Base-by-base conservation (phyloP, 148 eudicot species). In the Spergularia marina region DNA sequence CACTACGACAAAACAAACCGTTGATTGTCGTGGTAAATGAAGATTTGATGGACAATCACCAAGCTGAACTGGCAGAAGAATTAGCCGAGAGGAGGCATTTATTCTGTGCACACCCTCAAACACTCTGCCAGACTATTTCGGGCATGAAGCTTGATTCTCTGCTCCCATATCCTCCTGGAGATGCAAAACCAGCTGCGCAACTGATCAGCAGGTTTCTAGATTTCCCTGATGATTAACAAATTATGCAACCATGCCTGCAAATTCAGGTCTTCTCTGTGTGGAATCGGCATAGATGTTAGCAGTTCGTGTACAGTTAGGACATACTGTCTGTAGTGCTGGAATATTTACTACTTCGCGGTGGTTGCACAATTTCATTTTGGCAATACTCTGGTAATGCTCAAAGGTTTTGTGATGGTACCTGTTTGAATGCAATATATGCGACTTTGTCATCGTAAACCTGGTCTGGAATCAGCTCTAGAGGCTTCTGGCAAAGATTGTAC, bases 1-100 rank as follows among this genome's bases (percentile, higher is more conserved):
- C 97, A n/a, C 72, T 94, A 65, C 74, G 83, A 63, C 74, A 84
- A 73, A 69, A 72, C 9, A 91, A 90, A 74, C 98, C 97, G 6
- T 72, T 94, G 72, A 87, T 94, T 56, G 98, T 94, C 39, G 98
- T 91, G 57, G 97, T 91, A 61, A 94, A 91, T 51, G 97, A 91
- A 85, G 95, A 90, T 79, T 82, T 91, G 80, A 94, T 94, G 98
- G 97, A 94, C 87, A 94, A 94, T 78, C 98, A 94, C 78, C 98
- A 94, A 87, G 88, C 84, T 44, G 97, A 91, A 87, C 77, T 94
- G 65, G 97, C 97, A 13, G 97, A 94, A 82, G 98, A 91, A 86
- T 70, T 94, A 70, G 97, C 97, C 10, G 89, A 85, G 23, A 86
- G 97, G 79, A 90, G 86, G 78, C 97, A 94, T 78, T 82, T 91